These are phyloP conservation scores for Coleophoma cylindrospora DNA, from an alignment of 2,329 filamentous ascomycete species.

Conservation along the genomic window DNA sequence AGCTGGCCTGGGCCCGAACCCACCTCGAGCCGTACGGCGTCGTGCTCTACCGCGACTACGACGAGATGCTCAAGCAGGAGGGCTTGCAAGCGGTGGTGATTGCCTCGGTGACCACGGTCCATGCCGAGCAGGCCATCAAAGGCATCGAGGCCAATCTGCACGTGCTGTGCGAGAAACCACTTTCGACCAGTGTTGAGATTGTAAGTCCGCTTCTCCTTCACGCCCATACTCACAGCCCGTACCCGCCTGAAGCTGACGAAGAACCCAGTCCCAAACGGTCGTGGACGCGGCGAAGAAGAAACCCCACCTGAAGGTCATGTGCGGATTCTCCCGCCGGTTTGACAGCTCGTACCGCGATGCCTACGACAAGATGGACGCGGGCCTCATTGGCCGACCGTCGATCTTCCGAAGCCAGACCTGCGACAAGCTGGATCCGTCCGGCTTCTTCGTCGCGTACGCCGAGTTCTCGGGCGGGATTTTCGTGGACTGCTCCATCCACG, in stretches of 20 bases:
- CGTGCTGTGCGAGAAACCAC: slow-evolving; percentile 53
- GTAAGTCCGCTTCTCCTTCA: slow-evolving; percentile 15
- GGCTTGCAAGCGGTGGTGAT: slow-evolving; percentile 37
- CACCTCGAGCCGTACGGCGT: slow-evolving; percentile 37
- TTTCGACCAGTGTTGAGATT: slow-evolving; percentile 52
- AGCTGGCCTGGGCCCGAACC: slow-evolving; percentile 36
- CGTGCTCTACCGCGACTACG: slow-evolving; percentile 35
- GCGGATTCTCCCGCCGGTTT: slow-evolving; percentile 60
- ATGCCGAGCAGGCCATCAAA: slow-evolving; percentile 49
- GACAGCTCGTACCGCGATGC: slow-evolving; percentile 60
- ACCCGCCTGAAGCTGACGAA: background rate
- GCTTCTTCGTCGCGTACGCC: background rate
- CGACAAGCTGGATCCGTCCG: slow-evolving; percentile 42
- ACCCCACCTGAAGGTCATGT: slow-evolving; percentile 59
- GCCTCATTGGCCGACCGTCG: slow-evolving; percentile 53
- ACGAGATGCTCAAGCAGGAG: slow-evolving; percentile 34
- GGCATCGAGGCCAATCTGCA: slow-evolving; percentile 49
- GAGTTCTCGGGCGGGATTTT: background rate
- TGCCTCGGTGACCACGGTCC: slow-evolving; percentile 42
- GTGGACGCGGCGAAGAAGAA: slow-evolving; percentile 47
- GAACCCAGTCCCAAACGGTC: slow-evolving; percentile 42
- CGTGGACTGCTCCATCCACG: background rate
- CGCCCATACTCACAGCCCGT: too few relatives aligned
- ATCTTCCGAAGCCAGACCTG: slow-evolving; percentile 61
- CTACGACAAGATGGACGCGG: slow-evolving; percentile 40